Evolutionary conservation across 2,329 filamentous ascomycete species (phyloP).

Genomic region (Trichoderma hamatum): DNA sequence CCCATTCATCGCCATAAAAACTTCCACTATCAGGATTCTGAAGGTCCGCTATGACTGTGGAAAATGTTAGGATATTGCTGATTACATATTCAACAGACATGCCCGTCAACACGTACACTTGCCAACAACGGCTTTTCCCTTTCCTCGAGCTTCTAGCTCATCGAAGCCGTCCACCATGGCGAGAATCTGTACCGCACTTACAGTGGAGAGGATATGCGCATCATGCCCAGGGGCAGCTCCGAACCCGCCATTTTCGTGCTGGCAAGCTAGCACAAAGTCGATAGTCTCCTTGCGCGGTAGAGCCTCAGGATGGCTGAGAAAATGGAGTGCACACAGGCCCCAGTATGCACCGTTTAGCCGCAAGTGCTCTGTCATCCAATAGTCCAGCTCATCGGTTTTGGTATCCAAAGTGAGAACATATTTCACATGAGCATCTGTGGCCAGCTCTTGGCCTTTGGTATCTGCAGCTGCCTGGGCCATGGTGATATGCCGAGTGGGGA

Average conservation of each 20-base stretch:
- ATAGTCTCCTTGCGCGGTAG: slow-evolving; percentile 81
- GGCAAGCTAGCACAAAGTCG: slow-evolving; percentile 93
- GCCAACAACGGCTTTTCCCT: slow-evolving; percentile 69
- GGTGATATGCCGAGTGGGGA: slow-evolving; percentile 27
- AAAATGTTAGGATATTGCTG: slow-evolving; percentile 10
- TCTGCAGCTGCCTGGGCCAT: slow-evolving; percentile 37
- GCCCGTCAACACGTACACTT: slow-evolving; percentile 64
- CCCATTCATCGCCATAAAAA: slow-evolving; percentile 94
- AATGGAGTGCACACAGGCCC: slow-evolving; percentile 86
- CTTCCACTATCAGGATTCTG: slow-evolving; percentile 82
- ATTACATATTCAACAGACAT: slow-evolving; percentile 27
- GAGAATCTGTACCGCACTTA: slow-evolving; percentile 92
- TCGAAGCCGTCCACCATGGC: slow-evolving; percentile 83
- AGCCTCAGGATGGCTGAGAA: slow-evolving; percentile 79
- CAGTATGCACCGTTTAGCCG: slow-evolving; percentile 96
- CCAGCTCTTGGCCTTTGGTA: slow-evolving; percentile 50
- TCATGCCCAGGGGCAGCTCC: slow-evolving; percentile 93
- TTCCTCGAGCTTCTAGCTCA: slow-evolving; percentile 73
- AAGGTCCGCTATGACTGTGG: slow-evolving; percentile 72
- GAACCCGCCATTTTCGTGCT: slow-evolving; percentile 87
- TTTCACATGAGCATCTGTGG: slow-evolving; percentile 70
- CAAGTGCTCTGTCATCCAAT: slow-evolving; percentile 96
- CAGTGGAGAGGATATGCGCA: slow-evolving; percentile 93
- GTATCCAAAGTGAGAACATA: slow-evolving; percentile 94
- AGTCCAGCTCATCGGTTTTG: slow-evolving; percentile 91